Conservation (phyloP, 495 filamentous ascomycete genomes). For the Corynascus novoguineensis region DNA sequence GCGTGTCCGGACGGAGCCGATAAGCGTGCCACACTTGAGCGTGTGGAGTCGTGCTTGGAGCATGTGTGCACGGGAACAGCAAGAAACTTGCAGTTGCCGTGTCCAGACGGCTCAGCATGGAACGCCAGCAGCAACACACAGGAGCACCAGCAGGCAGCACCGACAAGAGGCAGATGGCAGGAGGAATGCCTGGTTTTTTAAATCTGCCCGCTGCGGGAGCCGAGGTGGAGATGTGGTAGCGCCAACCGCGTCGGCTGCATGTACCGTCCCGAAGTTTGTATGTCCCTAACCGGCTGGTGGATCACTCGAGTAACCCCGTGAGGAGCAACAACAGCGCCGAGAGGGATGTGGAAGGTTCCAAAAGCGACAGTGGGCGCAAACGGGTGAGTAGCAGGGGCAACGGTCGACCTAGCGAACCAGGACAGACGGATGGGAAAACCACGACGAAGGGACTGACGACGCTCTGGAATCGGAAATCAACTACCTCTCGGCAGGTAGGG, state of each 20-base stretch:
- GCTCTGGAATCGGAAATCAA: not conserved
- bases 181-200: conserved; percentile 8
- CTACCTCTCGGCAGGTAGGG: conserved; percentile 2
- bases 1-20: conserved; percentile 4
- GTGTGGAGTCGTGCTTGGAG: not conserved
- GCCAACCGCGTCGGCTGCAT: conserved; percentile 13
- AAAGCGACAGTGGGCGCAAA: not conserved
- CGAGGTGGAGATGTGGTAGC: not conserved
- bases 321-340: too few species aligned
- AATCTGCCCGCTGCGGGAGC: conserved; percentile 13
- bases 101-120: not conserved
- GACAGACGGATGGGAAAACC: too few species aligned
- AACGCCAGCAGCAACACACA: conserved; percentile 8
- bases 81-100: not conserved
- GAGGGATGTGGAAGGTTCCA: too few species aligned
- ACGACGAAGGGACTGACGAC: not conserved
- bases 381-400: conserved; percentile 11
- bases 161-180: not conserved
- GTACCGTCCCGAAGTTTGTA: conserved; percentile 17
- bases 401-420: conserved; percentile 11
- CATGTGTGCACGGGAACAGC: conserved; percentile 9
- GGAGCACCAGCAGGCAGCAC: not conserved
- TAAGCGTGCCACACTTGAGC: not conserved
- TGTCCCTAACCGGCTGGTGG: conserved; percentile 15
- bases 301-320: conserved; percentile 8